Percentiles rank a stretch among this genome's conserved stretches.
phyloP scores from a whole-genome alignment of 2,329 filamentous ascomycete genomes.

The Colletotrichum musicola region DNA sequence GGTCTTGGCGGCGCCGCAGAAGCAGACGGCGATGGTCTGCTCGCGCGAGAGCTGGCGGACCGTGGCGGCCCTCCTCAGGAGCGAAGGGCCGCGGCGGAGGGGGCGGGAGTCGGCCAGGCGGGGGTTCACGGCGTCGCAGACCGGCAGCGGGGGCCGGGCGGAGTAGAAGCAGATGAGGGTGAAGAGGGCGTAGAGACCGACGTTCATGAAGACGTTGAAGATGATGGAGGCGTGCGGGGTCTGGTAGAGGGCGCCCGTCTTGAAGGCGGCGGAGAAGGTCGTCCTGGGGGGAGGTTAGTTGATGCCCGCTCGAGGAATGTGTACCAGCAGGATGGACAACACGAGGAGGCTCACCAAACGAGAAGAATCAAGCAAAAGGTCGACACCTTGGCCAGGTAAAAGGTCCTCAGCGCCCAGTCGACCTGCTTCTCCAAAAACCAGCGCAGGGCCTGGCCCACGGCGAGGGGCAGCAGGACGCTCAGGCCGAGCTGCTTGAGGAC shows the following conservation, averaged over 20 bases:
- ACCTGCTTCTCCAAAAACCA: conserved; percentile 63
- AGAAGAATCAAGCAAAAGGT: conserved; percentile 61
- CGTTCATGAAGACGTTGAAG: conserved; percentile 76
- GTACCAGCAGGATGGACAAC: neutral
- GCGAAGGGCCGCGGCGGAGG: conserved; percentile 44
- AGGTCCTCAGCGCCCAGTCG: conserved; percentile 63
- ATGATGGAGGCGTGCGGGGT: conserved; percentile 72
- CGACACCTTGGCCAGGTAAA: conserved; percentile 65
- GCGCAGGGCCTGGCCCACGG: conserved; percentile 71
- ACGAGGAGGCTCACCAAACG: conserved; percentile 56
- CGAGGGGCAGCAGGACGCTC: conserved; percentile 74
- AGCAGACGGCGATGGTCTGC: conserved; percentile 78
- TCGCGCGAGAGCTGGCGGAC: conserved; percentile 67
- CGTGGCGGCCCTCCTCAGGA: conserved; percentile 54
- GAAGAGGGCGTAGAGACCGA: conserved; percentile 74
- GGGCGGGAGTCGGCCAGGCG: conserved; percentile 48
- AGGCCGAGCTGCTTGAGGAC: conserved; percentile 78
- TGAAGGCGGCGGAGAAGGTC: conserved; percentile 75
- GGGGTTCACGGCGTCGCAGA: conserved; percentile 51
- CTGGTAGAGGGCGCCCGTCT: conserved; percentile 70
- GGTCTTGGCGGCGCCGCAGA: conserved; percentile 80
- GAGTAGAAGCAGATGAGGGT: conserved; percentile 70
- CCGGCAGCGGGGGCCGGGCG: conserved; percentile 55
- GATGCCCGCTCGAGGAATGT: conserved; percentile 48
- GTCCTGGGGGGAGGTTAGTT: conserved; percentile 56